A percentile compares a stretch with the other conserved stretches of the same genome.
These are phyloP conservation scores for Cantharellus anzutake DNA, from an alignment of 768 basidiomycete genomes.

Conservation along the genomic window DNA sequence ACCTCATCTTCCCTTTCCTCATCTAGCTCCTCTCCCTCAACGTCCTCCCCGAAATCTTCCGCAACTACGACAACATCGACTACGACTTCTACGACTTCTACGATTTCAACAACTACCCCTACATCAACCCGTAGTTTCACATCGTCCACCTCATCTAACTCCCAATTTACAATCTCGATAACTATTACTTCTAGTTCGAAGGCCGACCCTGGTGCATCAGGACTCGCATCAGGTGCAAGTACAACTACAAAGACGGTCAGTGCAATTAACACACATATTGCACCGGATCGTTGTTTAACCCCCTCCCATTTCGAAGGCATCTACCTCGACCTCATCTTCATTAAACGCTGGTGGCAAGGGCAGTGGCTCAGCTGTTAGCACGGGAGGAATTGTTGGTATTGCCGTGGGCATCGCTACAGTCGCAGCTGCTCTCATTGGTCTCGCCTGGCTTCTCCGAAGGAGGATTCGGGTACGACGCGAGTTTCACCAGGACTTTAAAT, in stretches of 20 bases:
- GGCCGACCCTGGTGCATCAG: background rate
- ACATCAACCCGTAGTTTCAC: background rate
- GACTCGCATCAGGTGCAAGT: too few relatives aligned
- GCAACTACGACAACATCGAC: background rate
- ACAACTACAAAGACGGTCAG: too few relatives aligned
- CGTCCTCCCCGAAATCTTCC: slow-evolving; percentile 2
- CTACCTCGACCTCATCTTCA: background rate
- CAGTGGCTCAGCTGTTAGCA: background rate
- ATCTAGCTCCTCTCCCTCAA: slow-evolving; percentile 5
- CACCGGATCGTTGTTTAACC: background rate
- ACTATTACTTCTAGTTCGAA: background rate
- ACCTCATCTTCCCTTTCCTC: background rate
- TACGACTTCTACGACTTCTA: slow-evolving; percentile 1
- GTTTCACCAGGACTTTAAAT: background rate
- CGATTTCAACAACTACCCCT: slow-evolving; percentile 1
- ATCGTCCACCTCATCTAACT: background rate
- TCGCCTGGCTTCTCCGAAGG: background rate
- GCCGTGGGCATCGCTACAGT: background rate
- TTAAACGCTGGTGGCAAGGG: background rate
- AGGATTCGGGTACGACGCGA: background rate
- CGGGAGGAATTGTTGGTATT: background rate
- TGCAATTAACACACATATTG: background rate
- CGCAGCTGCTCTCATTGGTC: background rate
- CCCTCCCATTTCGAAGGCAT: background rate
- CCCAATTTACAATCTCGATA: background rate